Evolutionary conservation across 2,329 filamentous ascomycete species (phyloP).

Genomic region (Penicillium sp.): DNA sequence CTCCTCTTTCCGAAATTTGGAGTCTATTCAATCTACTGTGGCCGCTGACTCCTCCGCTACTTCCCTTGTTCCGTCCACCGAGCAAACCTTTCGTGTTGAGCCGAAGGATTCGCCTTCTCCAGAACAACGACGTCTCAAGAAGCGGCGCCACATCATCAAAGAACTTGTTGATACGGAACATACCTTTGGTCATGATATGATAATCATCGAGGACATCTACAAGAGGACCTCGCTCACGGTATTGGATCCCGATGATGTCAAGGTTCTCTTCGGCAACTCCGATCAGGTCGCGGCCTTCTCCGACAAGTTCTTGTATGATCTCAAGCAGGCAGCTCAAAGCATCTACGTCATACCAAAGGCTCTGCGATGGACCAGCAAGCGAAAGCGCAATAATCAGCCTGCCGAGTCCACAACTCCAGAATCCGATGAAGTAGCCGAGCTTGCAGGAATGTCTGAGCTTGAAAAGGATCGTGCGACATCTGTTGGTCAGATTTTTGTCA

Average conservation of each 20-base stretch:
- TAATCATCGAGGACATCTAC: constrained; percentile 95
- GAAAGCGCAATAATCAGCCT: constrained; percentile 44
- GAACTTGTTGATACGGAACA: constrained; percentile 92
- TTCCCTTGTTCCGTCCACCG: constrained; percentile 37
- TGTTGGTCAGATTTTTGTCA: constrained; percentile 60
- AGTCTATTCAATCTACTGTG: constrained; percentile 31
- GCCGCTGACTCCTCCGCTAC: constrained; percentile 40
- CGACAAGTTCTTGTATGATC: constrained; percentile 70
- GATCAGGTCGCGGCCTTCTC: constrained; percentile 89
- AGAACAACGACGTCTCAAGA: constrained; percentile 61
- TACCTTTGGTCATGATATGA: constrained; percentile 91
- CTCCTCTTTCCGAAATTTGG: constrained; percentile 35
- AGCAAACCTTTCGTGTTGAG: constrained; percentile 25
- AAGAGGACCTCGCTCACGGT: constrained; percentile 86
- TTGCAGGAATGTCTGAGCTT: constrained; percentile 44
- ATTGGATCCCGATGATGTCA: constrained; percentile 78
- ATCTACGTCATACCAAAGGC: constrained; percentile 70
- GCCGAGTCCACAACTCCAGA: constrained; percentile 19
- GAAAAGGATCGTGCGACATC: constrained; percentile 60
- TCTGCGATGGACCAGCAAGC: constrained; percentile 55
- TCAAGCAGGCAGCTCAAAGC: constrained; percentile 76
- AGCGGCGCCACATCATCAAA: constrained; percentile 81
- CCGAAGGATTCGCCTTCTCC: constrained; percentile 36
- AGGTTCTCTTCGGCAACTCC: constrained; percentile 87
- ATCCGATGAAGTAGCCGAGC: constrained; percentile 28